phyloP scores from a whole-genome alignment of 306 rosid species.

The Senna siamea region DNA sequence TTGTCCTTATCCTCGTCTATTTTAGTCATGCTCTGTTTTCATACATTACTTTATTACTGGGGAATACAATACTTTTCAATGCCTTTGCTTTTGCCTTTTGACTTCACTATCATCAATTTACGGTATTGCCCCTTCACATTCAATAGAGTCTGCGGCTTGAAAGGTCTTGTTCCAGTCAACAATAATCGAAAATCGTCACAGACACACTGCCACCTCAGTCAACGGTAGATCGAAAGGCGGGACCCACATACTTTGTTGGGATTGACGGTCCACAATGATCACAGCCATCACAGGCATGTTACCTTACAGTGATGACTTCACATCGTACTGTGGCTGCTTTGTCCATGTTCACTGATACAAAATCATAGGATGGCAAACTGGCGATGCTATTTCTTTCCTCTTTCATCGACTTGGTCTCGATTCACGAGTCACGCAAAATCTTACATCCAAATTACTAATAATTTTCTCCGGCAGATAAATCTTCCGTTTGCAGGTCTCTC shows the following conservation, averaged over 20 bases:
- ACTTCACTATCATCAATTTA: neutral
- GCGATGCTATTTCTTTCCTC: neutral
- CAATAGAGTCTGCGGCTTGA: constrained; percentile 8
- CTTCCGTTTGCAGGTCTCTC: neutral
- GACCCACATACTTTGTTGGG: neutral
- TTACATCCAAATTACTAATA: neutral
- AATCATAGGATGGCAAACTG: neutral
- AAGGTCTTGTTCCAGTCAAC: neutral
- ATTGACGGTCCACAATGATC: neutral
- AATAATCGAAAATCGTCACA: neutral
- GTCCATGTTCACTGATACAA: neutral
- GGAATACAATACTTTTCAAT: neutral
- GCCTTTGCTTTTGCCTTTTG: neutral
- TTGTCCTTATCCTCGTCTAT: neutral
- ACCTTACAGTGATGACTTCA: neutral
- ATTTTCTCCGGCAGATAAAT: neutral
- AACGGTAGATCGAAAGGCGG: neutral
- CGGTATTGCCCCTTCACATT: neutral
- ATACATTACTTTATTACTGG: neutral
- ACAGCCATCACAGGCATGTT: constrained; percentile 21
- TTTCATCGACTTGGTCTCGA: neutral
- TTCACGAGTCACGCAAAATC: neutral
- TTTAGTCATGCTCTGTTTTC: neutral
- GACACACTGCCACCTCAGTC: neutral
- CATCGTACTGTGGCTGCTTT: neutral